phyloP scores from a whole-genome alignment of 2,329 filamentous ascomycete species.

The Colletotrichum camelliae region DNA sequence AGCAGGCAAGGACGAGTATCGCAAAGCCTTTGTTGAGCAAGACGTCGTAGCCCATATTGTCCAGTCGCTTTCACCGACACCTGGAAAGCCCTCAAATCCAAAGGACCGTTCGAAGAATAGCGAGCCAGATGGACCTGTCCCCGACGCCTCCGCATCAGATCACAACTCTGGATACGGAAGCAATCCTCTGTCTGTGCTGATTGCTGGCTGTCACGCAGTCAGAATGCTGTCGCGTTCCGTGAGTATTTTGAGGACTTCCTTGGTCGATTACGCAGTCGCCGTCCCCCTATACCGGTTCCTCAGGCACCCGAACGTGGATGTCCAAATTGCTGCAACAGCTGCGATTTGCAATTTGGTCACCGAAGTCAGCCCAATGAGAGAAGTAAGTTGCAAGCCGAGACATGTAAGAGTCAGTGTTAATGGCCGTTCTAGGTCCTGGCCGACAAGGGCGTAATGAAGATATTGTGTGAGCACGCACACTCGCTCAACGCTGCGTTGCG shows the following conservation, averaged over 20 bases:
- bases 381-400: conserved; percentile 59
- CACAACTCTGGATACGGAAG: conserved; percentile 61
- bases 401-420: neutral
- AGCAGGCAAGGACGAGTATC: conserved; percentile 81
- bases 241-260: conserved; percentile 79
- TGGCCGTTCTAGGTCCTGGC: conserved; percentile 65
- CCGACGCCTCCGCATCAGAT: conserved; percentile 31
- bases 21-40: conserved; percentile 81
- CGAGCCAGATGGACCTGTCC: conserved; percentile 35
- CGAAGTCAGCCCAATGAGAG: conserved; percentile 90
- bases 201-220: conserved; percentile 84
- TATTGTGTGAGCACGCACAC: conserved; percentile 84
- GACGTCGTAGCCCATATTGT: conserved; percentile 84
- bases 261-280: conserved; percentile 86
- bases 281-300: conserved; percentile 79
- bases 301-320: conserved; percentile 74
- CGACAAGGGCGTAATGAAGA: conserved; percentile 74
- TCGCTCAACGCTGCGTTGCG: conserved; percentile 80
- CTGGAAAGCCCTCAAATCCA: conserved; percentile 51
- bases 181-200: conserved; percentile 79
- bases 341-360: conserved; percentile 85
- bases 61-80: conserved; percentile 72
- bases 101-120: conserved; percentile 47
- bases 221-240: conserved; percentile 86
- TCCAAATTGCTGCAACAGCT: conserved; percentile 86